Evolutionary conservation across 345 rosid genomes (phyloP).

Genomic region (Citrus hindsii): DNA sequence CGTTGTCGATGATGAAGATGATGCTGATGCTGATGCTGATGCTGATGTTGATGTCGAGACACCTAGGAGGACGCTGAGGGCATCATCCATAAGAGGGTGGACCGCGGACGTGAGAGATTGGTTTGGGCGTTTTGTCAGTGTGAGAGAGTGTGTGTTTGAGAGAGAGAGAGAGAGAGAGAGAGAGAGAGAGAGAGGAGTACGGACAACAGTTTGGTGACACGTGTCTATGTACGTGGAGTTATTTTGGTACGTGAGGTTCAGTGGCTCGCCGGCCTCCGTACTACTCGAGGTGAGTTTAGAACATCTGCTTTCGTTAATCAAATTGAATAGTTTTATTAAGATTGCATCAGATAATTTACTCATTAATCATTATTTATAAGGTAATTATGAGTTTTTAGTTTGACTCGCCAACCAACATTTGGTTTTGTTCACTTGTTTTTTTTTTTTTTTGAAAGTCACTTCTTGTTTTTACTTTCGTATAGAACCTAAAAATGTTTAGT

Average conservation of each 20-base stretch:
- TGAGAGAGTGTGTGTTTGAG: too few relatives aligned
- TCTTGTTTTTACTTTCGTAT: too few relatives aligned
- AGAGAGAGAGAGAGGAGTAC: constrained; percentile 3
- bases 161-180: too few relatives aligned
- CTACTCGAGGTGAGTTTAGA: neutral
- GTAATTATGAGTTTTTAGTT: too few relatives aligned
- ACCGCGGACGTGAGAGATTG: constrained; percentile 18
- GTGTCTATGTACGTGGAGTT: constrained; percentile 10
- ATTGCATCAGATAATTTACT: too few relatives aligned
- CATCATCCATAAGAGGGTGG: constrained; percentile 41
- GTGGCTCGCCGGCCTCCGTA: neutral
- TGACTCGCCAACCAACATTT: too few relatives aligned
- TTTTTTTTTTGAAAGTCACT: too few relatives aligned
- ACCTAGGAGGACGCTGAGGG: constrained; percentile 29
- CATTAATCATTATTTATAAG: too few relatives aligned
- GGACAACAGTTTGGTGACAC: constrained; percentile 17
- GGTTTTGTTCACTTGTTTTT: too few relatives aligned
- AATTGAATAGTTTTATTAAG: too few relatives aligned
- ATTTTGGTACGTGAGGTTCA: neutral
- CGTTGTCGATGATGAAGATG: neutral
- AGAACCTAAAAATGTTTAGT: too few relatives aligned
- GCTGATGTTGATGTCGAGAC: constrained; percentile 9
- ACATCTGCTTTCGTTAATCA: too few relatives aligned
- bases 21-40: neutral
- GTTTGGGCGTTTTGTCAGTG: neutral